Evolutionary conservation across 495 filamentous ascomycete genomes (phyloP).

Genomic region (Cudoniella acicularis): DNA sequence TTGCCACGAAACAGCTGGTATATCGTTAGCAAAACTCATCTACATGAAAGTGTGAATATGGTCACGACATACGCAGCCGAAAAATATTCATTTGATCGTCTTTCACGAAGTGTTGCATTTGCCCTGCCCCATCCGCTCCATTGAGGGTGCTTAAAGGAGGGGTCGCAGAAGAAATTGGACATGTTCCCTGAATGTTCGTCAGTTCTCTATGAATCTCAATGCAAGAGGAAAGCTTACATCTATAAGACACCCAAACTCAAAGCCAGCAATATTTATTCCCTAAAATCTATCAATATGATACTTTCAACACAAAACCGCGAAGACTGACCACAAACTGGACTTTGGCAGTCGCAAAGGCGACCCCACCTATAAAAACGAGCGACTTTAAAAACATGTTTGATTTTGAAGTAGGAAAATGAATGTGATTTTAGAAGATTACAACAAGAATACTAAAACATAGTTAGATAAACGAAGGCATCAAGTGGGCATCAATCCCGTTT

Average conservation of each 20-base stretch:
- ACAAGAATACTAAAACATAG: neutral
- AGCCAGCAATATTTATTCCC: slow-evolving; percentile 38
- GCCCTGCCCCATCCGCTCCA: slow-evolving; percentile 35
- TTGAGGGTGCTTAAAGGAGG: slow-evolving; percentile 30
- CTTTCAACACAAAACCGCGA: neutral
- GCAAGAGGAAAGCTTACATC: slow-evolving; percentile 32
- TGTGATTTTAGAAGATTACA: neutral
- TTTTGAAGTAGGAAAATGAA: neutral
- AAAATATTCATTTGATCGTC: slow-evolving; percentile 52
- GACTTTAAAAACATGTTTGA: neutral
- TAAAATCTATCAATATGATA: neutral
- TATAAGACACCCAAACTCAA: slow-evolving; percentile 49
- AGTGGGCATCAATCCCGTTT: neutral
- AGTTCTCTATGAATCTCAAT: neutral
- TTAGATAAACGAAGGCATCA: neutral
- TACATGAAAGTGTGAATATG: too few species aligned
- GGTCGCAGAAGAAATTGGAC: slow-evolving; percentile 27
- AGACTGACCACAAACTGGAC: slow-evolving; percentile 1
- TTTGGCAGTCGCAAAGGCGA: neutral
- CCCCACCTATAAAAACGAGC: neutral
- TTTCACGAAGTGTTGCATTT: slow-evolving; percentile 55
- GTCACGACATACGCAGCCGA: slow-evolving; percentile 37
- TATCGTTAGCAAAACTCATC: neutral
- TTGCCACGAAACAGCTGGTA: slow-evolving; percentile 48
- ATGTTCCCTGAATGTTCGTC: slow-evolving; percentile 8